Evolutionary conservation across 2,329 filamentous ascomycete species (phyloP), one percentile per base, ranked within the genome.

Genomic region (Lasiodiplodia theobromae): DNA sequence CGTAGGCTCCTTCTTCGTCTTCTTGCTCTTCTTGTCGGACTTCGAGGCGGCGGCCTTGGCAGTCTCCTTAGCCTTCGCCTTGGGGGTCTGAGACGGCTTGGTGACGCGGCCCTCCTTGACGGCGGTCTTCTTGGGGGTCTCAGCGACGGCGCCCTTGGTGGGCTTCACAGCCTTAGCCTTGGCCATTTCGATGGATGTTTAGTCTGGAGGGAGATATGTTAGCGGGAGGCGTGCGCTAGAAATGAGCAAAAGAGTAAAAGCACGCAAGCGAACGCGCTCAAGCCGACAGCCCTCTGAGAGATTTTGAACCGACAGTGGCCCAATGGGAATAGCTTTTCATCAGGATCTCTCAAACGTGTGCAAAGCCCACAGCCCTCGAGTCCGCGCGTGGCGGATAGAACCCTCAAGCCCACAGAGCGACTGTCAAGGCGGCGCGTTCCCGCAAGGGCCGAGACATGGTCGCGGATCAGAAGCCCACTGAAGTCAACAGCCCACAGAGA

Each of bases 91-190:
- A 70, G 87, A 84, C 66, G 89, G 78, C 85, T 93, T 94, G 82
- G 86, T 87, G 75, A 92, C 85, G 72, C 87, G 87, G 73, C 85
- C 89, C 74, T 85, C 86, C 85, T 92, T 92, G 81, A 89, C 88
- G 73, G 82, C 80, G 74, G 84, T 77, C 76, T 86, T 84, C 78
- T 85, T 83, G 75, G 84, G 78, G 76, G 75, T 75, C 73, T 80
- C 79, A 71, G 75, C 77, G 79, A 84, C 83, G 77, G 89, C 86
- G 84, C 91, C 91, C 77, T 79, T 79, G 71, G 74, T 75, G 65
- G 72, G 69, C 71, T 69, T 69, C 23, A 34, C 31, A 51, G 38
- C 65, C 73, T 79, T 80, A 66, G 74, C 75, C 72, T 80, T 80
- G 56, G 74, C 75, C 78, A 80, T 80, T 72, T 62, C 21, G 31